phyloP scores from a whole-genome alignment of 768 basidiomycete genomes.

The Pisolithus sp. region DNA sequence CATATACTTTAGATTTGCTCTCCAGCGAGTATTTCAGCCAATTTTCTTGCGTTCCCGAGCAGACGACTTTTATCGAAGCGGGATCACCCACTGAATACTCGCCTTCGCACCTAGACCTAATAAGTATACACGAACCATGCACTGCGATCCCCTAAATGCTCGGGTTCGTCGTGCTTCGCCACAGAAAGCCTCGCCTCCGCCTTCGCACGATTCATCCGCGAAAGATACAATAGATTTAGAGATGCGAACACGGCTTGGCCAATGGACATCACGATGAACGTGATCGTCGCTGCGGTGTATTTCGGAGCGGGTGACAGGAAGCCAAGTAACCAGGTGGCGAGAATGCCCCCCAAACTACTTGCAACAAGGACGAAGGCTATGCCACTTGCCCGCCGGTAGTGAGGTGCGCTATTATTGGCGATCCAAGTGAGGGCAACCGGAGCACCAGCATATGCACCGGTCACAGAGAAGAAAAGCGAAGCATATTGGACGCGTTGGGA shows the following conservation, averaged over 20 bases:
- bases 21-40: no score
- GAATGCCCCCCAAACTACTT: no score
- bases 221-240: constrained; percentile 37
- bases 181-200: constrained; percentile 24
- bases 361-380: no score
- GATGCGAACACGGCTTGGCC: constrained; percentile 31
- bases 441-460: constrained; percentile 45
- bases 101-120: constrained; percentile 9
- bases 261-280: constrained; percentile 31
- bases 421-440: constrained; percentile 52
- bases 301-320: constrained; percentile 41
- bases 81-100: neutral
- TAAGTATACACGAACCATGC: constrained; percentile 35
- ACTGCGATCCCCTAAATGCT: constrained; percentile 29
- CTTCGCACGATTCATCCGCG: constrained; percentile 9
- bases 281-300: constrained; percentile 43
- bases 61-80: no score
- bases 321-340: constrained; percentile 26
- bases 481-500: constrained; percentile 43
- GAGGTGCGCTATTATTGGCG: no score
- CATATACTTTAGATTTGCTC: no score
- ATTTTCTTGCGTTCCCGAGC: no score
- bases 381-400: no score
- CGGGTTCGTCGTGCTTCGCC: constrained; percentile 31
- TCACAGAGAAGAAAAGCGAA: constrained; percentile 49